These are phyloP conservation scores for Trifolium fragiferum DNA, from an alignment of 306 rosid species.

Conservation along the genomic window DNA sequence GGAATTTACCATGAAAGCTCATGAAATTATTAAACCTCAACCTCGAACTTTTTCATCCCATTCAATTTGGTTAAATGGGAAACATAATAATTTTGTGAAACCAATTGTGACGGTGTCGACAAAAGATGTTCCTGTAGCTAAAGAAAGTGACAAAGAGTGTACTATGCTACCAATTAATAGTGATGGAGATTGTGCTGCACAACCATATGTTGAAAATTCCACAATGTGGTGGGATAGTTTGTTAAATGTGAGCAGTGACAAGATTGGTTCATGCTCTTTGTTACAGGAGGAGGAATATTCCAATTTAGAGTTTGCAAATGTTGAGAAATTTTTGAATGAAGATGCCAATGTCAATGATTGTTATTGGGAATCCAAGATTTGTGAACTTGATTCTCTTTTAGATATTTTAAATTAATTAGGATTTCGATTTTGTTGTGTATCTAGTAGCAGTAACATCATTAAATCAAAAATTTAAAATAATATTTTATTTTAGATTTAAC, in stretches of 20 bases:
- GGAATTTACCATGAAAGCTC: not conserved
- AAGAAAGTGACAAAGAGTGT: not conserved
- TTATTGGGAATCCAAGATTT: not conserved
- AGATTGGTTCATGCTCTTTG: not conserved
- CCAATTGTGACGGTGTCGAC: not conserved
- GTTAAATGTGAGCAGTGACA: not conserved
- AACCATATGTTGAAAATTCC: not conserved
- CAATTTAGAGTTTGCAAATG: not conserved
- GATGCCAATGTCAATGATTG: not conserved
- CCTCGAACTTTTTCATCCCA: constrained; percentile 15
- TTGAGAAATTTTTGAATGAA: not conserved
- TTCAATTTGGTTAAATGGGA: not conserved
- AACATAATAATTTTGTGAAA: not conserved
- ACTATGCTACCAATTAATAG: not conserved
- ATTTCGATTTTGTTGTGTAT: not conserved
- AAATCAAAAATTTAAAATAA: not conserved
- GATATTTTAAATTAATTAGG: not conserved
- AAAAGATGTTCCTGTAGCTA: not conserved
- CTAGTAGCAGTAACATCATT: not conserved
- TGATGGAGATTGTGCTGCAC: not conserved
- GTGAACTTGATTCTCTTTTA: not conserved
- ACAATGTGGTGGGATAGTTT: constrained; percentile 20
- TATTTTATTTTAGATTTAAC: not conserved
- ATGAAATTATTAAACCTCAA: constrained; percentile 20
- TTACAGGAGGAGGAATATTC: not conserved